phyloP scores from a whole-genome alignment of 352 stramenopile species.

The Achlya hypogyna region DNA sequence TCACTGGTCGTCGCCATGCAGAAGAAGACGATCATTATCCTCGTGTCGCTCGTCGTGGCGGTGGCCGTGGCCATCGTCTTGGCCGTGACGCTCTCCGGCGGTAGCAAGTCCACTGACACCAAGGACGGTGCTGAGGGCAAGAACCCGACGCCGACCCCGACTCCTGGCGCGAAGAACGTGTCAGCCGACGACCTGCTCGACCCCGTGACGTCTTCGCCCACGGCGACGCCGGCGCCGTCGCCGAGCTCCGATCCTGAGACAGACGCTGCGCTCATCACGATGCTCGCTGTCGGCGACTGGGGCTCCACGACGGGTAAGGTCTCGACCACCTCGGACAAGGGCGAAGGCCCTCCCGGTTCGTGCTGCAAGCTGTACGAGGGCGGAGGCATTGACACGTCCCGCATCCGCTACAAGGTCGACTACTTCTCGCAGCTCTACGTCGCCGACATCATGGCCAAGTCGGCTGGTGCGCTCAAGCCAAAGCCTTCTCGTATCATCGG shows the following conservation, averaged over 20 bases:
- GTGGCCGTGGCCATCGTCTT: constrained; percentile 54
- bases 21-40: constrained; percentile 30
- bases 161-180: constrained; percentile 25
- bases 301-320: constrained; percentile 72
- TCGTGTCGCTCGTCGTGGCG: constrained; percentile 54
- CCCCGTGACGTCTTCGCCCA: constrained; percentile 25
- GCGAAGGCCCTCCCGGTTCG: constrained; percentile 35
- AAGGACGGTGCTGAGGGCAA: constrained; percentile 22
- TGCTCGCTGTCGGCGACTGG: constrained; percentile 84
- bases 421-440: constrained; percentile 16
- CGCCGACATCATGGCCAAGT: constrained; percentile 21
- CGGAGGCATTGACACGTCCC: constrained; percentile 28
- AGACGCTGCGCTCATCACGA: constrained; percentile 35
- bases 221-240: constrained; percentile 22
- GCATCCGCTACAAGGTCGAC: constrained; percentile 4
- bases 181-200: constrained; percentile 38
- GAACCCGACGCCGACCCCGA: background rate
- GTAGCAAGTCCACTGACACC: constrained; percentile 25
- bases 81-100: constrained; percentile 50
- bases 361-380: constrained; percentile 86
- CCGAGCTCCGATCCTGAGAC: constrained; percentile 2
- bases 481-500: constrained; percentile 59
- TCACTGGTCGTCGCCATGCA: background rate
- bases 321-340: constrained; percentile 5
- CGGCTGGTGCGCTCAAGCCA: constrained; percentile 33